Conservation (phyloP, 371 early-diverging fungal genomes). For the Conidiobolus coronatus region DNA sequence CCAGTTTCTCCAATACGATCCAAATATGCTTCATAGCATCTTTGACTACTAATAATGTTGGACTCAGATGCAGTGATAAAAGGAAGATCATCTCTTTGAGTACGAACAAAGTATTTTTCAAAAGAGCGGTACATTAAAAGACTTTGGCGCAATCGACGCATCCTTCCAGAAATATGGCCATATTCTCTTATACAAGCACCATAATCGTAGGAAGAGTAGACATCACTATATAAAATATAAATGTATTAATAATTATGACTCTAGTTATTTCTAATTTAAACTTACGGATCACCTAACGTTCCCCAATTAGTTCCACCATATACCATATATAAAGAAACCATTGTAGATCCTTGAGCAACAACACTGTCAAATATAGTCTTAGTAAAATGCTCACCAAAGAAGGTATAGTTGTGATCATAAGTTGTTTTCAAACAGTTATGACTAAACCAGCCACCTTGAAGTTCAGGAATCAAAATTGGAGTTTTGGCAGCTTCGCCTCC, state of each 20-base stretch:
- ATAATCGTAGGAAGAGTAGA: conserved; percentile 58
- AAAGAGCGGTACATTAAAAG: conserved; percentile 38
- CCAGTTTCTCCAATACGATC: conserved; percentile 7
- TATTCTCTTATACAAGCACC: conserved; percentile 56
- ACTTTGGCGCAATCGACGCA: conserved; percentile 32
- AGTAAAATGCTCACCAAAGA: conserved; percentile 48
- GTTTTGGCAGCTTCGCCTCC: conserved; percentile 41
- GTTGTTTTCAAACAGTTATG: conserved; percentile 37
- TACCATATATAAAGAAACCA: conserved; percentile 40
- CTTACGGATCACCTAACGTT: conserved; percentile 46
- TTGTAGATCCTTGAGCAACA: conserved; percentile 44
- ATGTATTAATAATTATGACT: background rate
- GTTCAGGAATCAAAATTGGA: conserved; percentile 54
- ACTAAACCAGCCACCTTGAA: conserved; percentile 68
- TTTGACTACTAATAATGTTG: conserved; percentile 23
- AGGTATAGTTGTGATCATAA: conserved; percentile 42
- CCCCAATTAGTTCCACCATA: conserved; percentile 81
- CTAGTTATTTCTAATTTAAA: background rate
- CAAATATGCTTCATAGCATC: conserved; percentile 7
- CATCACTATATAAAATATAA: conserved; percentile 20
- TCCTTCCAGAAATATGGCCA: conserved; percentile 40
- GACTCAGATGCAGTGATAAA: conserved; percentile 16
- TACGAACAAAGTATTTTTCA: conserved; percentile 23
- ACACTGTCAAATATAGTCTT: conserved; percentile 28
- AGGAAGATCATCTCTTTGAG: conserved; percentile 16